Evolutionary conservation across 345 rosid genomes (phyloP), one percentile per base, ranked within the genome.

Genomic region (Arabidopsis arenosa): DNA sequence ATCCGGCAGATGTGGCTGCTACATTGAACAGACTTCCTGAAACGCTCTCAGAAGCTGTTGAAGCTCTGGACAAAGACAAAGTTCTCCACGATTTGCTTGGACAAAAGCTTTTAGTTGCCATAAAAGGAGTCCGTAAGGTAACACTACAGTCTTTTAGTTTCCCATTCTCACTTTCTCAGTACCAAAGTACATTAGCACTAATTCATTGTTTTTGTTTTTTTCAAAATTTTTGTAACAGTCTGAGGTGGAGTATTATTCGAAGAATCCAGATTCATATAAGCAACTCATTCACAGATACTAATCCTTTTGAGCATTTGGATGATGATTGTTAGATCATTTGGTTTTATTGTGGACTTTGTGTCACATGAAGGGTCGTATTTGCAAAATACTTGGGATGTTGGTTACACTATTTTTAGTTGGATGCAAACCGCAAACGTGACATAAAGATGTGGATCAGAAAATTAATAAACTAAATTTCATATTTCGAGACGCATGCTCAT

Each of bases 51-150:
- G 96, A 90, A 77, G 84, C 98, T 60, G 63, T 95, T 61, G 88
- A 85, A 79, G 91, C 96, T 75, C 83, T 92, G 8, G 68, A 77
- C 62, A 84, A 87, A 63, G 92, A 92, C 75, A 18, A 73, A 39
- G 66, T 84, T 15, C 67, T 92, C 70, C 87, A 80, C 32, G 88
- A 88, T 23, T 40, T 90, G 35, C 77, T 95, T 7, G 98, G 99
- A 14, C 79, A 85, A 79, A 88, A 89, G 82, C 90, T 92, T 80
- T 32, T 87, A 78, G 85, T 81, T 30, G 96, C 90, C 55, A 83
- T 95, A 48, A 88, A 77, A 73, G 98, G 88, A 66, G 82, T 95
- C 40, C 94, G 98, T 58, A 95, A 95, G 97, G 97, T 92, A 84
- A 83, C 21, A 66, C 47, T 35, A 17, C 0, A 18, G 11, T 3